Evolutionary conservation across 2,329 filamentous ascomycete genomes (phyloP).

Genomic region (Davidsoniella virescens): DNA sequence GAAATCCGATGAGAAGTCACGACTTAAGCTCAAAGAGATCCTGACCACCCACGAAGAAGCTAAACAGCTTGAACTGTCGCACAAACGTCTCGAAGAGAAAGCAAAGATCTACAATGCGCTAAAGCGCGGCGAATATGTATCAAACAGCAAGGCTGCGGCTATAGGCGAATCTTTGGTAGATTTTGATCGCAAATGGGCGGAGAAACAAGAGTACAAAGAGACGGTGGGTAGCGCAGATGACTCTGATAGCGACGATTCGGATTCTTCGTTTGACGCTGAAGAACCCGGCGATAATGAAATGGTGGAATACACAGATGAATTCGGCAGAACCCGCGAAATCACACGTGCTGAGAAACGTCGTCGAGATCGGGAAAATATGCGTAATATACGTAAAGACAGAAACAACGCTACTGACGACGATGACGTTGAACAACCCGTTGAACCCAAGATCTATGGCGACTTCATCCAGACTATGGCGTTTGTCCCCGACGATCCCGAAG

Average conservation of each 20-base stretch:
- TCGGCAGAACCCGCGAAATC: constrained; percentile 63
- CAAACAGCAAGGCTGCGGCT: constrained; percentile 37
- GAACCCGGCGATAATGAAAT: constrained; percentile 36
- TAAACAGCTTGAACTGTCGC: constrained; percentile 52
- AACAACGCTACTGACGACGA: no score
- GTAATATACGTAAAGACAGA: constrained; percentile 9
- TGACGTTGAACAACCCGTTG: not conserved
- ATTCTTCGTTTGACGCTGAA: constrained; percentile 9
- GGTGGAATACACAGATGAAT: constrained; percentile 85
- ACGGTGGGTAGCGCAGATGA: constrained; percentile 20
- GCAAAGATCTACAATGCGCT: constrained; percentile 74
- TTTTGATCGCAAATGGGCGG: constrained; percentile 92
- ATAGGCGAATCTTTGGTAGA: constrained; percentile 56
- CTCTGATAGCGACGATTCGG: constrained; percentile 21
- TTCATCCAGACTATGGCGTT: constrained; percentile 74
- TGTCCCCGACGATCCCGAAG: constrained; percentile 50
- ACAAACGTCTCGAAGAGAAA: constrained; percentile 78
- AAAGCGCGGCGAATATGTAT: constrained; percentile 75
- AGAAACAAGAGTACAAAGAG: constrained; percentile 39
- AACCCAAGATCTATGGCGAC: constrained; percentile 65
- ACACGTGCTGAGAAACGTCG: constrained; percentile 52
- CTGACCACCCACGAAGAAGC: constrained; percentile 34
- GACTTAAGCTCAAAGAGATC: constrained; percentile 26
- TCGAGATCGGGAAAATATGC: constrained; percentile 34
- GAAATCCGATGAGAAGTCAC: constrained; percentile 29